phyloP scores from a whole-genome alignment of 208 protist species.

The Kentomonas sorsogonicus region DNA sequence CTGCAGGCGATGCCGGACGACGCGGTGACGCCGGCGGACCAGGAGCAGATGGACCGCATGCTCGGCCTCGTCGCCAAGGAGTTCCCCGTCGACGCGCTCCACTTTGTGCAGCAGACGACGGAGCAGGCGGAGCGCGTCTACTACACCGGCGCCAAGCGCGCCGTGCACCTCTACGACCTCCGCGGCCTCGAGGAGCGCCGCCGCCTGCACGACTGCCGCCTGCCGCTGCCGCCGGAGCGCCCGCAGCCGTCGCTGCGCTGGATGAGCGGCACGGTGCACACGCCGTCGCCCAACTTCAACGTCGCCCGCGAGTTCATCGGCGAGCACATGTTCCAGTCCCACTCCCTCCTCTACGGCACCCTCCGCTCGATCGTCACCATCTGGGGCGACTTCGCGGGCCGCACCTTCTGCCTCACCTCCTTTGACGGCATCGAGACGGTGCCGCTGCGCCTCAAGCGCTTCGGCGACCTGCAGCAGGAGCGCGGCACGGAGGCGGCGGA shows the following conservation, averaged over 20 bases:
- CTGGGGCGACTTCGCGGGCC: slow-evolving; percentile 60
- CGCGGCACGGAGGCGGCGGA: slow-evolving; percentile 58
- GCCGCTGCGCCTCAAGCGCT: slow-evolving; percentile 70
- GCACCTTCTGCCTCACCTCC: slow-evolving; percentile 56
- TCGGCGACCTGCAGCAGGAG: slow-evolving; percentile 59
- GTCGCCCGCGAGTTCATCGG: slow-evolving; percentile 46
- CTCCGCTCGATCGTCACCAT: slow-evolving; percentile 73
- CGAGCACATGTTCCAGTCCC: slow-evolving; percentile 88
- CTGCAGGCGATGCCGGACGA: slow-evolving; percentile 54
- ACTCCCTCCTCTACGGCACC: slow-evolving; percentile 76
- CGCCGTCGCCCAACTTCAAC: slow-evolving; percentile 77
- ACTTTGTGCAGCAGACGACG: slow-evolving; percentile 71
- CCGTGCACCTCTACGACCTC: slow-evolving; percentile 73
- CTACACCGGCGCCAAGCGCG: slow-evolving; percentile 70
- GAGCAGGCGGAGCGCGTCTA: slow-evolving; percentile 76
- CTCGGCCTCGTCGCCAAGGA: slow-evolving; percentile 59
- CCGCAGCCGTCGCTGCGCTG: slow-evolving; percentile 43
- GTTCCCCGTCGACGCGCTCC: slow-evolving; percentile 70
- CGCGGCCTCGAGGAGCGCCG: slow-evolving; percentile 47
- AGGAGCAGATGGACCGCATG: slow-evolving; percentile 84
- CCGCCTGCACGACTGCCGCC: slow-evolving; percentile 33
- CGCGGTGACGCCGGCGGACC: slow-evolving; percentile 59
- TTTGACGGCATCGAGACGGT: slow-evolving; percentile 28
- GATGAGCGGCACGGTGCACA: slow-evolving; percentile 74
- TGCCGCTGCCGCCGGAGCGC: slow-evolving; percentile 26